Evolutionary conservation across 108 stramenopile species (phyloP), one percentile per base, ranked within the genome.

Genomic region (Stephanodiscus triporus): DNA sequence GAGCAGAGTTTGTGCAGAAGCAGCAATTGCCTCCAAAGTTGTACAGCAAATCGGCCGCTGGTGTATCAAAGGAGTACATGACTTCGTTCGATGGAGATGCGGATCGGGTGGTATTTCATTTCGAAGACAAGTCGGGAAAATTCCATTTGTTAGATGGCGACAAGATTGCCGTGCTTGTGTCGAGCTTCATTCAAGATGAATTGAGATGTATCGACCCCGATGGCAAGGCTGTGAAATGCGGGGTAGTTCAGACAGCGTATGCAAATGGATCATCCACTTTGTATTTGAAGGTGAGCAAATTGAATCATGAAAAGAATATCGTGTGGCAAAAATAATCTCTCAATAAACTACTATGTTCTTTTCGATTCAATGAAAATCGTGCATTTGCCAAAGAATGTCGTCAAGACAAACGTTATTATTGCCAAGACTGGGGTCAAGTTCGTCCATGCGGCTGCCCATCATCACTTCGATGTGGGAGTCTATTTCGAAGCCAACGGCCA

Each of bases 401-500:
- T 80, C 26, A 84, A 80, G 55, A 73, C 75, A 42, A 74, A 79
- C 47, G 92, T 95, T 16, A 66, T 82, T 9, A 85, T 95, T 70
- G 95, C 96, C 72, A 97, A 95, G 85, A 98, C 99, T 11, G 98
- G 98, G 34, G 98, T 99, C 63, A 99, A 99, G 77, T 90, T 97
- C 72, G 85, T 99, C 9, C 99, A 99, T 76, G 92, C 95, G 54
- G 91, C 89, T 47, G 98, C 98, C 5, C 80, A 88, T 60, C 73
- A 89, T 34, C 63, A 88, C 36, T 98, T 95, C 85, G 99, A 99
- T 81, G 86, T 99, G 20, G 99, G 99, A 22, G 92, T 98, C 17
- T 99, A 99, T 90, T 99, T 99, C 80, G 99, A 99, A 83, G 94
- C 99, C 49, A 99, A 99, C 83, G 99, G 99, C 6, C 99, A 99